Percentiles rank a stretch among this genome's conserved stretches.
These are phyloP conservation scores for Phycomyces blakesleeanus DNA, from an alignment of 192 early-diverging fungal species.

Conservation along the genomic window DNA sequence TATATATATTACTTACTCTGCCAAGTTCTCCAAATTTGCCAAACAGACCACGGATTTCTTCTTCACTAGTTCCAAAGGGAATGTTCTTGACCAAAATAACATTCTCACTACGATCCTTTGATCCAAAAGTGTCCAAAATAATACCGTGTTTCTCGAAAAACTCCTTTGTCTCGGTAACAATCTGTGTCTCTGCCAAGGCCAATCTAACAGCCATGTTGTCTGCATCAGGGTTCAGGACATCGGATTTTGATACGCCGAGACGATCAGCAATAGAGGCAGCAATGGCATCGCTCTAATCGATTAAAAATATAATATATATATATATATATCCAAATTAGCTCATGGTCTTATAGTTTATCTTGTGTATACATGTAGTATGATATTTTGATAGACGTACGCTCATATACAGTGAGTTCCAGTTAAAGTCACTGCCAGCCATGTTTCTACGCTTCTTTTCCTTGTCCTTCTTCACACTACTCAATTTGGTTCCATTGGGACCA, in stretches of 20 bases:
- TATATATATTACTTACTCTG: conserved; percentile 61
- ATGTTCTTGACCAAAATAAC: conserved; percentile 97
- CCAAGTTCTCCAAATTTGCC: conserved; percentile 86
- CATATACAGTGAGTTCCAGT: conserved; percentile 97
- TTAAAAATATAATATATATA: conserved; percentile 11
- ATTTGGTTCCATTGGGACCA: conserved; percentile 48
- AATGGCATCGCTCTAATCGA: conserved; percentile 77
- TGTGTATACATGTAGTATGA: too few species aligned
- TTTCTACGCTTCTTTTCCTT: conserved; percentile 78
- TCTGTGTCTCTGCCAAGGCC: conserved; percentile 96
- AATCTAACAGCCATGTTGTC: conserved; percentile 91
- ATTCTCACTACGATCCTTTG: conserved; percentile 79
- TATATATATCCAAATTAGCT: conserved; percentile 3
- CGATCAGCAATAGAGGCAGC: conserved; percentile 94
- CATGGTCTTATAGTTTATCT: too few species aligned
- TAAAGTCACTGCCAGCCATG: conserved; percentile 77
- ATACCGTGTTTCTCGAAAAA: conserved; percentile 88
- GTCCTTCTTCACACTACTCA: conserved; percentile 75
- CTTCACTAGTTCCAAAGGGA: conserved; percentile 73
- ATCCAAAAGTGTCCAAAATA: conserved; percentile 71
- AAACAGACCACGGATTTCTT: conserved; percentile 79
- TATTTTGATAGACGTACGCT: conserved; percentile 66
- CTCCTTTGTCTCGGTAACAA: conserved; percentile 91
- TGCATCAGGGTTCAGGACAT: conserved; percentile 80
- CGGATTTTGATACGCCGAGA: conserved; percentile 85